Evolutionary conservation across 2,329 filamentous ascomycete species (phyloP).

Genomic region (Verticillium zaregamsianum): DNA sequence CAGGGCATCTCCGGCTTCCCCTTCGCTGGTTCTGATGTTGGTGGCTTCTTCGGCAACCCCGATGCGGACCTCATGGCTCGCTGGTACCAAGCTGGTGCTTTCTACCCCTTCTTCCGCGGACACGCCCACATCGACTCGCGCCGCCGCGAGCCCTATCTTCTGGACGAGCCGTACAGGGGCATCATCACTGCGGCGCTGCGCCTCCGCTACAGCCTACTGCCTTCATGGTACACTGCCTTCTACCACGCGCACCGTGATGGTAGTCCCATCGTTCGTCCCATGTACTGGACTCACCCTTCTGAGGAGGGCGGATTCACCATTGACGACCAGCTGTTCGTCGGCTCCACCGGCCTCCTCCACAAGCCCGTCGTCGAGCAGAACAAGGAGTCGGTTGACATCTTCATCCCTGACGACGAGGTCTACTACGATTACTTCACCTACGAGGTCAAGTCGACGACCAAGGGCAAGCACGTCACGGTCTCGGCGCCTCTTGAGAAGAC

Average conservation of each 20-base stretch:
- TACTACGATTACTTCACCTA: constrained; percentile 98
- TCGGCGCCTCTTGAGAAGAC: constrained; percentile 79
- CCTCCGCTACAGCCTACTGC: constrained; percentile 83
- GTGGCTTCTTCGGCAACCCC: constrained; percentile 96
- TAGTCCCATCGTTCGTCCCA: constrained; percentile 82
- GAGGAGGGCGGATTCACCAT: constrained; percentile 85
- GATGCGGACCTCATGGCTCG: constrained; percentile 85
- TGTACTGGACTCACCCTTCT: constrained; percentile 86
- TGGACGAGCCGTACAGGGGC: constrained; percentile 75
- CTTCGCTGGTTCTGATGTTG: constrained; percentile 92
- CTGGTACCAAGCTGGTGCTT: constrained; percentile 96
- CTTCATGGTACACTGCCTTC: constrained; percentile 96
- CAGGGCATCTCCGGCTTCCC: constrained; percentile 92
- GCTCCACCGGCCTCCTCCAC: constrained; percentile 80
- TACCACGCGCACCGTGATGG: constrained; percentile 80
- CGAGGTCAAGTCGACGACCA: constrained; percentile 63
- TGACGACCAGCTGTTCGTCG: constrained; percentile 92
- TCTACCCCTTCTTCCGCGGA: constrained; percentile 97
- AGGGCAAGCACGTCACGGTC: constrained; percentile 66
- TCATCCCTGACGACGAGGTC: constrained; percentile 80
- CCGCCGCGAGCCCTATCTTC: constrained; percentile 86
- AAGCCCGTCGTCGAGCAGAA: constrained; percentile 85
- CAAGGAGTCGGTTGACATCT: constrained; percentile 69
- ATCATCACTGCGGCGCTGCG: constrained; percentile 87
- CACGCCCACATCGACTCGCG: constrained; percentile 97